phyloP scores from a whole-genome alignment of 164 flowering plant species.

The Magnolia sinica region DNA sequence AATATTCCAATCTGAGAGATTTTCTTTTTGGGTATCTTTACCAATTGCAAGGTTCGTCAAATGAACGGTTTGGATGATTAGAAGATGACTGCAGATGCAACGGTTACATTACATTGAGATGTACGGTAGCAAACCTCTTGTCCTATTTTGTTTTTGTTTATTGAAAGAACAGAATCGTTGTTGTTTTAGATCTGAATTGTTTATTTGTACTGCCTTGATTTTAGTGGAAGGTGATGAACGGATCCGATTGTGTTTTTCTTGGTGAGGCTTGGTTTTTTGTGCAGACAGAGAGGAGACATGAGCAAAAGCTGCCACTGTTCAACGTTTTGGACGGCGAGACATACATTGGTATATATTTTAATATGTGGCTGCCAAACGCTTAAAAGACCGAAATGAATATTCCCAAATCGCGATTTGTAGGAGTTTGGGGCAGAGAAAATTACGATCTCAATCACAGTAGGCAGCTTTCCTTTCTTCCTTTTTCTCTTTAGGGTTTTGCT shows the following conservation, averaged over 20 bases:
- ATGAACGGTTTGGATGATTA: not conserved
- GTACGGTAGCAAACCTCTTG: not conserved
- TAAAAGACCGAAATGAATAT: conserved; percentile 2
- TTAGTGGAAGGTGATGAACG: conserved; percentile 36
- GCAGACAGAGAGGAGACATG: conserved; percentile 40
- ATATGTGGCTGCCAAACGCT: not conserved
- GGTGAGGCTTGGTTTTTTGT: conserved; percentile 45
- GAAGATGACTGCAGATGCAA: not conserved
- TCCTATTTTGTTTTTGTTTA: conserved; percentile 12
- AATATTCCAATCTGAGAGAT: not conserved
- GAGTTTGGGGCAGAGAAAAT: not conserved
- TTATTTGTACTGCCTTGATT: conserved; percentile 38
- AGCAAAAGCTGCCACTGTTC: conserved; percentile 78
- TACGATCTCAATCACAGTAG: not conserved
- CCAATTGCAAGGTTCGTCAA: not conserved
- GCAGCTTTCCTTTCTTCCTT: not conserved
- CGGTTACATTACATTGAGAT: not conserved
- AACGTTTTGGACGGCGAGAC: conserved; percentile 68
- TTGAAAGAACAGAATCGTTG: conserved; percentile 12
- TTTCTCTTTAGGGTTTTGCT: not conserved
- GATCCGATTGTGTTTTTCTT: conserved; percentile 29
- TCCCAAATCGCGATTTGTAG: not conserved
- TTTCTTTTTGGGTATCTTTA: not conserved
- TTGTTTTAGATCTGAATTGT: conserved; percentile 12
- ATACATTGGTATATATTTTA: conserved; percentile 23